Conservation (phyloP, 73 alveolate species). For the Stentor coeruleus region DNA sequence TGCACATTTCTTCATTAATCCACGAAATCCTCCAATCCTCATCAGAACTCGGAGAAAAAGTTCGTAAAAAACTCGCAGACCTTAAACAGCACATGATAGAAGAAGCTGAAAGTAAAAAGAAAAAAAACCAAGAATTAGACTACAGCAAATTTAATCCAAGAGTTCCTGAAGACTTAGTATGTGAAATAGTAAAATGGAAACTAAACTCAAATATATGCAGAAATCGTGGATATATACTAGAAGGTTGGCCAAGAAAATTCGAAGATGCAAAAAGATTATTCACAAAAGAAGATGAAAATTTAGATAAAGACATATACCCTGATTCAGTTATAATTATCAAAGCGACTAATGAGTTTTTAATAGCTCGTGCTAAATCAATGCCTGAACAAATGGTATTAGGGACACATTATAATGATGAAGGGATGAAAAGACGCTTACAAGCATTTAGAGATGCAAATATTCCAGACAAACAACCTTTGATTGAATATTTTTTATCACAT, state of each 20-base stretch:
- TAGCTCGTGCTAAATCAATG: constrained; percentile 33
- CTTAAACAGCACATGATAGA: constrained; percentile 16
- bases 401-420: constrained; percentile 54
- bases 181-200: constrained; percentile 71
- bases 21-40: constrained; percentile 32
- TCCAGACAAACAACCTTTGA: constrained; percentile 63
- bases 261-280: constrained; percentile 72
- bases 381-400: constrained; percentile 29
- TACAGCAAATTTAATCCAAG: constrained; percentile 31
- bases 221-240: constrained; percentile 88
- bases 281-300: constrained; percentile 28
- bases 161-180: constrained; percentile 70
- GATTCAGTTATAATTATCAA: constrained; percentile 40
- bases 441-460: constrained; percentile 70
- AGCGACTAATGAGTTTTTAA: constrained; percentile 39
- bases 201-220: constrained; percentile 66
- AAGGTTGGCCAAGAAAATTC: constrained; percentile 83
- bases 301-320: constrained; percentile 48
- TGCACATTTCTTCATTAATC: constrained; percentile 55
- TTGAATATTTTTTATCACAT: constrained; percentile 58
- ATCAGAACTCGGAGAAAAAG: constrained; percentile 55
- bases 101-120: constrained; percentile 28
- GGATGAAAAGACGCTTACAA: constrained; percentile 47
- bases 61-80: constrained; percentile 54
- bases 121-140: constrained; percentile 29